Conservation (phyloP, 1,139 yeast species). For the Diutina sp. region DNA sequence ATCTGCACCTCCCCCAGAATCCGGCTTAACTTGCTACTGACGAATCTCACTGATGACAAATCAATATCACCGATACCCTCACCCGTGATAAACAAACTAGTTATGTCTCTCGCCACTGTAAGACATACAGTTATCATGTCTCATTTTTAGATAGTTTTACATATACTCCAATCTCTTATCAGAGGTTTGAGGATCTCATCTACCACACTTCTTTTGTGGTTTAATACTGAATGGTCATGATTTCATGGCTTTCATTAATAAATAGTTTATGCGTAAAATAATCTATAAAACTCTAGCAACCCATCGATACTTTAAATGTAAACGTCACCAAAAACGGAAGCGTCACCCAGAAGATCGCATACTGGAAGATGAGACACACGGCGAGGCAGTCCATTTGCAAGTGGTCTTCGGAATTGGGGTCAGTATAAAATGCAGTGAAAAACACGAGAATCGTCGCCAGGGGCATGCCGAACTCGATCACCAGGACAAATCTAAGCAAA, state of each 20-base stretch:
- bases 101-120: too few species aligned
- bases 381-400: constrained; percentile 80
- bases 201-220: too few species aligned
- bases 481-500: constrained; percentile 48
- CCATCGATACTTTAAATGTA: constrained; percentile 24
- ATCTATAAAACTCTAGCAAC: not conserved
- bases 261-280: too few species aligned
- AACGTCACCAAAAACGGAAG: constrained; percentile 60
- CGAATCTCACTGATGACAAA: too few species aligned
- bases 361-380: constrained; percentile 56
- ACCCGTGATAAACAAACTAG: too few species aligned
- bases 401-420: constrained; percentile 45
- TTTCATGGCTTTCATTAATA: too few species aligned
- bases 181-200: too few species aligned
- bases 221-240: too few species aligned
- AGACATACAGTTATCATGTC: too few species aligned
- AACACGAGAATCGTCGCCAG: constrained; percentile 79
- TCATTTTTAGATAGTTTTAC: too few species aligned
- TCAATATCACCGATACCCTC: too few species aligned
- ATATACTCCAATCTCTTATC: too few species aligned
- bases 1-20: constrained; percentile 6
- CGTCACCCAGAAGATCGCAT: constrained; percentile 43
- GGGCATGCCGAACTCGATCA: constrained; percentile 69
- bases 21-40: not conserved
- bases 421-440: constrained; percentile 73